Percentiles rank a stretch among this genome's conserved stretches.
Evolutionary conservation across 176 grass and related monocot genomes (phyloP).

Genomic region (Triticum monococcum): DNA sequence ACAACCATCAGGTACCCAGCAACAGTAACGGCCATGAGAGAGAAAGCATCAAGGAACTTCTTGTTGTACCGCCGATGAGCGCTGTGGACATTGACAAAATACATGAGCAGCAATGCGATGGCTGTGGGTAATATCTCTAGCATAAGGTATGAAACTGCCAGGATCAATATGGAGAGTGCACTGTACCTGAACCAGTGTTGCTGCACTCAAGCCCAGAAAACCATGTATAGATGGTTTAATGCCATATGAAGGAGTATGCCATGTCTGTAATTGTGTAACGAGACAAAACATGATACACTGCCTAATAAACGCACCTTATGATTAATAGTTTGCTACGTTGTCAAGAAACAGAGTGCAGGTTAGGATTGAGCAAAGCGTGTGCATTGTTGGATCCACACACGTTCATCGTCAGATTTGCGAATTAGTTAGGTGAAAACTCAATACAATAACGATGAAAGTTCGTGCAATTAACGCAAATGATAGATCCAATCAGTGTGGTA

Average conservation of each 20-base stretch:
- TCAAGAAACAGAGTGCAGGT: background rate
- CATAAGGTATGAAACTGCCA: slow-evolving; percentile 74
- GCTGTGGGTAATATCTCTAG: slow-evolving; percentile 57
- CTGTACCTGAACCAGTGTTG: slow-evolving; percentile 45
- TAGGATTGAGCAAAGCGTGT: background rate
- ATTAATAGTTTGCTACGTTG: too few species aligned
- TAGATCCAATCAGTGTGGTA: too few species aligned
- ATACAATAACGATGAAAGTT: background rate
- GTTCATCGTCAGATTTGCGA: background rate
- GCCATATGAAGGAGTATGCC: background rate
- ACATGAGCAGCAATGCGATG: slow-evolving; percentile 65
- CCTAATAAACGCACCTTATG: too few species aligned
- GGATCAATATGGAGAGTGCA: slow-evolving; percentile 33
- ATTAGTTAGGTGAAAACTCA: slow-evolving; percentile 14
- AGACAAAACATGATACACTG: too few species aligned
- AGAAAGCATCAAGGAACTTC: slow-evolving; percentile 74
- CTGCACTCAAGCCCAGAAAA: slow-evolving; percentile 79
- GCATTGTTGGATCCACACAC: background rate
- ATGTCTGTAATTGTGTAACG: too few species aligned
- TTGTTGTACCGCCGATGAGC: slow-evolving; percentile 43
- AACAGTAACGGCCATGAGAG: slow-evolving; percentile 62
- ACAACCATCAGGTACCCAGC: slow-evolving; percentile 76
- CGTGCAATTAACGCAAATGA: slow-evolving; percentile 18
- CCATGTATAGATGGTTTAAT: slow-evolving; percentile 25
- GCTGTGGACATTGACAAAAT: slow-evolving; percentile 52